Evolutionary conservation across 768 basidiomycete species (phyloP), one percentile per base, ranked within the genome.

Genomic region (Boletus rufocinnamomeus): DNA sequence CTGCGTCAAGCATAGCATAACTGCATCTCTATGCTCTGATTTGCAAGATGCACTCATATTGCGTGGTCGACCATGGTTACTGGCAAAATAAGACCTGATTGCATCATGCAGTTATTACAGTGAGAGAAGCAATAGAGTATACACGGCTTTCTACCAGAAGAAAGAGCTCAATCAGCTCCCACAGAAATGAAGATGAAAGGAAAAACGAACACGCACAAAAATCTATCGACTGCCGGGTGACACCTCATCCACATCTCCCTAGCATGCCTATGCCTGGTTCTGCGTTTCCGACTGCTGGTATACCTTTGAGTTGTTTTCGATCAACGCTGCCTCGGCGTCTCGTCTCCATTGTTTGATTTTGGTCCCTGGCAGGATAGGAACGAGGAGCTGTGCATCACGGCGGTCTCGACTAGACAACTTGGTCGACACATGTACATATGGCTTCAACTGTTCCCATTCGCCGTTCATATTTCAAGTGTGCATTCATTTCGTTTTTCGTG

Each of bases 391-490:
- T 25, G 66, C 63, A 46, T 71, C 64, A 6, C 67, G 68, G 4
- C 69, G 58, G 57, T 72, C 61, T 54, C 59, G 65, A 37, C 34
- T 32, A 2, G 69, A 54, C 38, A 72, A 34, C 50, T 62, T 67
- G 32, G 69, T 63, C 5, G 66, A 65, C 2, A 58, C 59, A 30
- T 72, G 69, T 13, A 72, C 71, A 17, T 72, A 72, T 44, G 70
- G 67, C 52, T 61, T 72, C 46, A 72, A 30, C 70, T 72, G 32
- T 48, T 25, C 16, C 30, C 30, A 21, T 48, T 19, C 30, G 17
- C 27, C 21, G 13, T 65, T 34, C 17, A 14, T 10, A 30, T 52
- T 10, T 30, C 6, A 9, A 35, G 6, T 19, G 25, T 32, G 27
- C 13, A 14, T 32, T 19, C 19, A 17, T 17, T 37, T 19, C 25